phyloP scores from a whole-genome alignment of 164 flowering plant genomes.

The Vitis riparia region DNA sequence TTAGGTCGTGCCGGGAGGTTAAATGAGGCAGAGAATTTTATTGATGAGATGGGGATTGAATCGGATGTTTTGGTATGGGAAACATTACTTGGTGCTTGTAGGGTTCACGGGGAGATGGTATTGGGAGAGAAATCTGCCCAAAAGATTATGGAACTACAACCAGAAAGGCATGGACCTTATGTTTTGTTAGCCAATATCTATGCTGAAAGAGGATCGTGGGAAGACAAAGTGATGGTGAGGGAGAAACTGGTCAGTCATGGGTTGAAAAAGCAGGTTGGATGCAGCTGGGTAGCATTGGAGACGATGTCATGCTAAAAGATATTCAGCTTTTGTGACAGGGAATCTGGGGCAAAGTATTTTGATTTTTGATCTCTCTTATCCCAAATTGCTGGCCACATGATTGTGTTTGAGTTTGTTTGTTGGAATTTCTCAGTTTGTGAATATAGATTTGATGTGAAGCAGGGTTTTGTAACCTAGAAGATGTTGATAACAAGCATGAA shows the following conservation, averaged over 20 bases:
- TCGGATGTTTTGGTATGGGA: slow-evolving; percentile 16
- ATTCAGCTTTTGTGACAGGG: too few relatives aligned
- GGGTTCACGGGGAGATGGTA: slow-evolving; percentile 22
- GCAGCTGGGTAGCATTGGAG: slow-evolving; percentile 16
- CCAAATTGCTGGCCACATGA: too few relatives aligned
- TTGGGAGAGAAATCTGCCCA: slow-evolving; percentile 22
- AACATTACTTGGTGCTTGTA: slow-evolving; percentile 24
- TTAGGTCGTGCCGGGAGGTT: slow-evolving; percentile 5
- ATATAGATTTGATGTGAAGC: too few relatives aligned
- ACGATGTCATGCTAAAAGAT: not conserved
- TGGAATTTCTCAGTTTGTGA: too few relatives aligned
- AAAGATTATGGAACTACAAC: slow-evolving; percentile 23
- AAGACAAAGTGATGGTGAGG: slow-evolving; percentile 14
- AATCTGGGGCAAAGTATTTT: too few relatives aligned
- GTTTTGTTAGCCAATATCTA: slow-evolving; percentile 23
- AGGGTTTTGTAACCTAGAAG: too few relatives aligned
- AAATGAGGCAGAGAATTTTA: too few relatives aligned
- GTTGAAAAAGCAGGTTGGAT: slow-evolving; percentile 16
- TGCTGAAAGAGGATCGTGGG: slow-evolving; percentile 25
- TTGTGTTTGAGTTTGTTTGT: too few relatives aligned
- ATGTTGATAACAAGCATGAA: too few relatives aligned
- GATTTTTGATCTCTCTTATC: too few relatives aligned
- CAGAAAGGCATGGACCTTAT: slow-evolving; percentile 18
- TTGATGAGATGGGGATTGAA: too few relatives aligned
- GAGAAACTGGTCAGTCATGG: slow-evolving; percentile 11